Evolutionary conservation across 129 eudicot genomes (phyloP).

Genomic region (Daucus carota): DH1_v3.0 NC_030386.2:29631001-29631500

Average conservation of each 20-base stretch:
- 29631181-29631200: constrained; percentile 53
- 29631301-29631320: constrained; percentile 45
- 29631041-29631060: no score
- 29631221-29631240: constrained; percentile 70
- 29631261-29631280: neutral
- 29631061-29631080: no score
- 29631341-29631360: constrained; percentile 73
- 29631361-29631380: constrained; percentile 90
- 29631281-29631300: neutral
- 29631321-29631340: constrained; percentile 97
- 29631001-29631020: no score
- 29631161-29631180: constrained; percentile 45
- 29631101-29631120: neutral
- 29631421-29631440: neutral
- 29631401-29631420: neutral
- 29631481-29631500: no score
- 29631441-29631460: neutral
- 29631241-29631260: neutral
- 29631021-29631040: no score
- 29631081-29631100: no score
- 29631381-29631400: no score
- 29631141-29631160: constrained; percentile 34
- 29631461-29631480: neutral
- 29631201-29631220: constrained; percentile 79
- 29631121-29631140: constrained; percentile 50